These are phyloP conservation scores for Chrysophaeum taylorii DNA, from an alignment of 352 stramenopile genomes.

Conservation along the genomic window DNA sequence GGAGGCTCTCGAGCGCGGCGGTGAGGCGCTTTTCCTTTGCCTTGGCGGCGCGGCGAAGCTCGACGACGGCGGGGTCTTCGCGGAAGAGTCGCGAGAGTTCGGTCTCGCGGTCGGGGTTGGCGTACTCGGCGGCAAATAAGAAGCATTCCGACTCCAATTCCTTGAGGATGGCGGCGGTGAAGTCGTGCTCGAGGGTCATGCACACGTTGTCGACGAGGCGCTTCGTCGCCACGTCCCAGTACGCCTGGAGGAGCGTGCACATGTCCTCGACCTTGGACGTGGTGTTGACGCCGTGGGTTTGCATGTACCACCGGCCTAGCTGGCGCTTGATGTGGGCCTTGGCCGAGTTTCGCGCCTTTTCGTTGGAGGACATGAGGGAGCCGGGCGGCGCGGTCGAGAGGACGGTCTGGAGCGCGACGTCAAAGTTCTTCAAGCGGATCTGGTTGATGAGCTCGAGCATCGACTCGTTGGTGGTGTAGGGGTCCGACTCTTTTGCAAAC, in stretches of 20 bases:
- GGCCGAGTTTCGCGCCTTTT: background rate
- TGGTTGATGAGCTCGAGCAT: conserved; percentile 40
- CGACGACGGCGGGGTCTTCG: background rate
- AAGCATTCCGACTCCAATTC: background rate
- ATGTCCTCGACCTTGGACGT: conserved; percentile 39
- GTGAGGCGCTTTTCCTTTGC: background rate
- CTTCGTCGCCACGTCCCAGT: conserved; percentile 38
- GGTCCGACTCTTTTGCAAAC: conserved; percentile 15
- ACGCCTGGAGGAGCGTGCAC: conserved; percentile 35
- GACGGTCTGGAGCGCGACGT: conserved; percentile 22
- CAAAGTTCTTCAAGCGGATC: conserved; percentile 34
- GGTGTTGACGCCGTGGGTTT: conserved; percentile 33
- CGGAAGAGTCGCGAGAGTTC: background rate
- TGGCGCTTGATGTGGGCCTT: conserved; percentile 21
- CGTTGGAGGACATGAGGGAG: background rate
- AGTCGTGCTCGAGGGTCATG: conserved; percentile 38
- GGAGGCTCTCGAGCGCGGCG: background rate
- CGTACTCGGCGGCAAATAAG: background rate
- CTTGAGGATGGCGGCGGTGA: conserved; percentile 3
- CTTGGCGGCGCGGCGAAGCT: background rate
- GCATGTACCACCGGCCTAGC: conserved; percentile 37
- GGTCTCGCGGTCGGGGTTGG: background rate
- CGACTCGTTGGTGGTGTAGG: conserved; percentile 27
- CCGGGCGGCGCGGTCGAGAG: background rate
- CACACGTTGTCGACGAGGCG: conserved; percentile 39